Evolutionary conservation across 139 green algal genomes (phyloP).

Genomic region (Micractinium sp.): DNA sequence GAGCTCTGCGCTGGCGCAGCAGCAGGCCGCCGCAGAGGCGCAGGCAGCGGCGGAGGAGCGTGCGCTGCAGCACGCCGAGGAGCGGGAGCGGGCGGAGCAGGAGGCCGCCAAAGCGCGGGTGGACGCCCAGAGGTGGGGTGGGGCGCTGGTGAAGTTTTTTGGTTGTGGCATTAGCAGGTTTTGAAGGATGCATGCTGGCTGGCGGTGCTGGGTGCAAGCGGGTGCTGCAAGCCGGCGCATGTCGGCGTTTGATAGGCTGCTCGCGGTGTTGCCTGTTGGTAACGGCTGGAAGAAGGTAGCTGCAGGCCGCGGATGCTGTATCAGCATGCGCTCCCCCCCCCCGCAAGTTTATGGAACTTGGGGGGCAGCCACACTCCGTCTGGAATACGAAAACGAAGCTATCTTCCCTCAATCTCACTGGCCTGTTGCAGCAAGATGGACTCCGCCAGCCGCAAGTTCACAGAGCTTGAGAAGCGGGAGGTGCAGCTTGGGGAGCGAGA

Average conservation of each 20-base stretch:
- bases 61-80: constrained; percentile 5
- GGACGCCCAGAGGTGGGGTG: constrained; percentile 28
- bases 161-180: background rate
- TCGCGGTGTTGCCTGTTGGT: too few relatives aligned
- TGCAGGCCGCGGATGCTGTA: too few relatives aligned
- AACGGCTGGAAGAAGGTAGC: too few relatives aligned
- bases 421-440: constrained; percentile 22
- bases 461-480: constrained; percentile 27
- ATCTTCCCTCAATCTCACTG: too few relatives aligned
- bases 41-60: constrained; percentile 9
- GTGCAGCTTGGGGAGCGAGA: constrained; percentile 11
- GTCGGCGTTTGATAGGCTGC: too few relatives aligned
- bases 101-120: constrained; percentile 13
- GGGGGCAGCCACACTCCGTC: too few relatives aligned
- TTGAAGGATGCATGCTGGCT: background rate
- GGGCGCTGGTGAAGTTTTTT: background rate
- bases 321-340: too few relatives aligned
- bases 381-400: too few relatives aligned
- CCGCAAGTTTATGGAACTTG: background rate
- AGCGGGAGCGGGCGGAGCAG: constrained; percentile 15
- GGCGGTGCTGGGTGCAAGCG: background rate
- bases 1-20: background rate
- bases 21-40: background rate
- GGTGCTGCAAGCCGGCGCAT: too few relatives aligned
- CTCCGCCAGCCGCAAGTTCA: constrained; percentile 30